These are phyloP conservation scores for Leptographium lundbergii DNA, from an alignment of 2,329 filamentous ascomycete genomes.

Conservation along the genomic window DNA sequence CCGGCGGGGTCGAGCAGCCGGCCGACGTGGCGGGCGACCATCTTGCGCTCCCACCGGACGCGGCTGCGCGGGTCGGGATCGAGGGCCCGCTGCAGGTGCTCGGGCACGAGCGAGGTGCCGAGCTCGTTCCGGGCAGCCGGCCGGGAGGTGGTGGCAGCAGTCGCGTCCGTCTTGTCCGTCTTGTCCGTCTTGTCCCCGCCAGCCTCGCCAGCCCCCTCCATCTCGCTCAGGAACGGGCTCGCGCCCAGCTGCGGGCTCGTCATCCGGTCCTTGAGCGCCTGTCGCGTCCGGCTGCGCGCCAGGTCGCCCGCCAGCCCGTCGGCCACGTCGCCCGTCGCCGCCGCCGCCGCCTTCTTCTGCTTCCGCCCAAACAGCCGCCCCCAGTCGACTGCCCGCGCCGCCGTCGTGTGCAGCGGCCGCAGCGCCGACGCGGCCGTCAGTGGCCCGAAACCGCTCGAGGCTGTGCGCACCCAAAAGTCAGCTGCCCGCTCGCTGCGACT, in stretches of 20 bases:
- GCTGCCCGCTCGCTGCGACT: background rate
- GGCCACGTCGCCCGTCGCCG: background rate
- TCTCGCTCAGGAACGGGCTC: conserved; percentile 50
- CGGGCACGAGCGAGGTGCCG: conserved; percentile 25
- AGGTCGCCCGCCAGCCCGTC: conserved; percentile 14
- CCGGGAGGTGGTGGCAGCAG: too few species aligned
- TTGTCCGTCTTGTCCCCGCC: too few species aligned
- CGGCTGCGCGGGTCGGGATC: conserved; percentile 66
- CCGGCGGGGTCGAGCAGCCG: conserved; percentile 50
- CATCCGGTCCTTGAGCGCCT: conserved; percentile 30
- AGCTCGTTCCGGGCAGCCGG: conserved; percentile 6
- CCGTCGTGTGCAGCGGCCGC: conserved; percentile 9
- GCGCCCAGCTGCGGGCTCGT: conserved; percentile 28
- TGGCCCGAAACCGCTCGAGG: conserved; percentile 11
- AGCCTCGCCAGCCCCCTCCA: conserved; percentile 16
- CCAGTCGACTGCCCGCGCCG: conserved; percentile 8
- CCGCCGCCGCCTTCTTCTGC: conserved; percentile 13
- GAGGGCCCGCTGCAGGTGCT: conserved; percentile 48
- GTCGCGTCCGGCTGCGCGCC: conserved; percentile 18
- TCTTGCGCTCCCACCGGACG: conserved; percentile 68
- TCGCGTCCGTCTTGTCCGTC: background rate
- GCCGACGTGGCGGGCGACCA: conserved; percentile 65
- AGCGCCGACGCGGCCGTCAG: background rate
- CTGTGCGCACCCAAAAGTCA: background rate
- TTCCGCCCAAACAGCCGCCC: conserved; percentile 13